Percentiles rank a stretch among this genome's conserved stretches.
These are phyloP conservation scores for Xylariaceae sp. DNA, from an alignment of 2,329 filamentous ascomycete genomes.

Conservation along the genomic window DNA sequence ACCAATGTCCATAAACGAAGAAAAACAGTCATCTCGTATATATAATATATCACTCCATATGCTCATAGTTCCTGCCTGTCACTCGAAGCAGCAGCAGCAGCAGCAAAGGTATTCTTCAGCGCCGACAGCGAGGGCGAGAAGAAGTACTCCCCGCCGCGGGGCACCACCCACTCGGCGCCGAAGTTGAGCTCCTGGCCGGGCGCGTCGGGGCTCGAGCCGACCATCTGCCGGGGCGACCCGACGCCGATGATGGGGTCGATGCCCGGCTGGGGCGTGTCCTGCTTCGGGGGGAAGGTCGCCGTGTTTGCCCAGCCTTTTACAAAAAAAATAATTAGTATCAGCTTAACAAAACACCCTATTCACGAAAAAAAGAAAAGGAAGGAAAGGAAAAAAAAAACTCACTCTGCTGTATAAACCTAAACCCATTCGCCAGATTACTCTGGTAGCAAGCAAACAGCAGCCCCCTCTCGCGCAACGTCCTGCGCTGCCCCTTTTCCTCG, in stretches of 20 bases:
- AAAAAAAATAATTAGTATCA: no score
- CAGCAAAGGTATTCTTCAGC: constrained; percentile 19
- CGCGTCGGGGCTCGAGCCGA: constrained; percentile 22
- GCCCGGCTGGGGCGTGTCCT: constrained; percentile 4
- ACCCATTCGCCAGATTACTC: constrained; percentile 36
- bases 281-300: constrained; percentile 14
- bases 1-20: no score
- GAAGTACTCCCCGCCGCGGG: constrained; percentile 41
- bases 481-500: constrained; percentile 29
- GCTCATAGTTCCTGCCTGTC: constrained; percentile 2
- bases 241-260: constrained; percentile 20
- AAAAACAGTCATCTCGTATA: no score
- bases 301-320: constrained; percentile 17
- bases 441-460: constrained; percentile 43
- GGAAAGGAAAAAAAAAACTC: no score
- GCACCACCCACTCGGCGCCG: constrained; percentile 34
- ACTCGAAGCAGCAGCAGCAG: background rate
- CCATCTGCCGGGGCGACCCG: constrained; percentile 20
- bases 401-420: constrained; percentile 36
- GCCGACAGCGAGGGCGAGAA: constrained; percentile 38
- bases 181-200: constrained; percentile 18
- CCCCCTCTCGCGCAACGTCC: constrained; percentile 35
- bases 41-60: background rate
- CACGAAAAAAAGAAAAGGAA: no score
- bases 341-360: no score